Evolutionary conservation across 2,329 filamentous ascomycete species (phyloP).

Genomic region (Colletotrichum costaricense): DNA sequence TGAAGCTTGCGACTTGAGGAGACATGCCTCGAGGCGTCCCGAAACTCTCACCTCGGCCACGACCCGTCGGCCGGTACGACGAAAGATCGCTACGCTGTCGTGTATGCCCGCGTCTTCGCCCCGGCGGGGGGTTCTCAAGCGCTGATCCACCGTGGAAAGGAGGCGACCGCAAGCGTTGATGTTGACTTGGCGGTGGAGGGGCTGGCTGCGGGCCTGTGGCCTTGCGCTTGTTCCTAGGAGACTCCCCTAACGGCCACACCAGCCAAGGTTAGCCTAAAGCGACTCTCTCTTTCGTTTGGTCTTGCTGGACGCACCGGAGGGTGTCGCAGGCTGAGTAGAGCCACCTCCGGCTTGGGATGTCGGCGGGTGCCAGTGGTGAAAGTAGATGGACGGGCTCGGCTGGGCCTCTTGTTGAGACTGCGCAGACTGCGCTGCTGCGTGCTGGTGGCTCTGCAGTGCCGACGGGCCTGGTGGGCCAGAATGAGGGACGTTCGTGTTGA

Average conservation of each 20-base stretch:
- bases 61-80: slow-evolving; percentile 54
- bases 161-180: slow-evolving; percentile 60
- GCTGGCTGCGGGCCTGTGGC: slow-evolving; percentile 67
- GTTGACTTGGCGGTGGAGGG: slow-evolving; percentile 55
- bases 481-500: slow-evolving; percentile 58
- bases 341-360: slow-evolving; percentile 69
- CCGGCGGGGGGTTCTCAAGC: slow-evolving; percentile 62
- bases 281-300: slow-evolving; percentile 60
- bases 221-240: slow-evolving; percentile 84
- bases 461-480: slow-evolving; percentile 46
- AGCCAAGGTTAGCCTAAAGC: slow-evolving; percentile 51
- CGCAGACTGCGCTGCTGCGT: slow-evolving; percentile 62
- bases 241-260: slow-evolving; percentile 69
- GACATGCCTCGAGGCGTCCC: slow-evolving; percentile 49
- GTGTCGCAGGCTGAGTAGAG: slow-evolving; percentile 76
- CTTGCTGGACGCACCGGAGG: slow-evolving; percentile 76
- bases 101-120: slow-evolving; percentile 69
- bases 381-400: slow-evolving; percentile 83
- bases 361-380: slow-evolving; percentile 93
- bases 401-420: slow-evolving; percentile 71
- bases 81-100: slow-evolving; percentile 75
- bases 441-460: slow-evolving; percentile 55
- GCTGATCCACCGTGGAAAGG: slow-evolving; percentile 62
- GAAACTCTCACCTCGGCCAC: slow-evolving; percentile 49
- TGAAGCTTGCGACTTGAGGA: slow-evolving; percentile 47